These are phyloP conservation scores for Paratinospora sagittata DNA, from an alignment of 164 flowering plant species.

Conservation along the genomic window DNA sequence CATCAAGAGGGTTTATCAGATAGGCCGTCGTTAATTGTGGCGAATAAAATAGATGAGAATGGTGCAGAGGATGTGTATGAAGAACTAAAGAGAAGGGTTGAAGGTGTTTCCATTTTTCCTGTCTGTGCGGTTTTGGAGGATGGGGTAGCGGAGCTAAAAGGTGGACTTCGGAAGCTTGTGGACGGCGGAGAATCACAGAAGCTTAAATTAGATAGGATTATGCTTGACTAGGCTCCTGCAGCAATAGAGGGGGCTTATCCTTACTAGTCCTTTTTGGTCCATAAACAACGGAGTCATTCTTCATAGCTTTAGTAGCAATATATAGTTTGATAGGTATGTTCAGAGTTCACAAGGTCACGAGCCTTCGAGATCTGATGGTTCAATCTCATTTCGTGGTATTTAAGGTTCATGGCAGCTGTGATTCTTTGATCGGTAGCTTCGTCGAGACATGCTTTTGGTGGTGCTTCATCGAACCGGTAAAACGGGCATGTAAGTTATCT, in stretches of 20 bases:
- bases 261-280: too few species aligned
- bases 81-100: conserved; percentile 71
- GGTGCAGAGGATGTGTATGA: conserved; percentile 64
- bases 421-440: not conserved
- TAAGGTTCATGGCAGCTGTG: not conserved
- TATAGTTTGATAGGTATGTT: not conserved
- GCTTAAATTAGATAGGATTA: conserved; percentile 38
- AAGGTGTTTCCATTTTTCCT: conserved; percentile 66
- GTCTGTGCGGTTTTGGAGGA: conserved; percentile 88
- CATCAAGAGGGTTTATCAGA: conserved; percentile 67
- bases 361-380: not conserved
- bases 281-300: too few species aligned
- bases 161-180: conserved; percentile 64
- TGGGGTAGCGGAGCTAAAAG: conserved; percentile 72
- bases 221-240: conserved; percentile 28
- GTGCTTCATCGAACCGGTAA: too few species aligned
- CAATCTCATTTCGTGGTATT: not conserved
- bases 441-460: not conserved
- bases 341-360: not conserved
- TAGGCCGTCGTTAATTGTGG: conserved; percentile 75
- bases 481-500: too few species aligned
- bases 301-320: not conserved
- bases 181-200: conserved; percentile 38
- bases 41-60: conserved; percentile 82
- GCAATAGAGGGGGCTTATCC: too few species aligned